Percentiles rank a stretch among this genome's conserved stretches.
Conservation (phyloP, 441 rosid species). For the Corymbia calophylla region DNA sequence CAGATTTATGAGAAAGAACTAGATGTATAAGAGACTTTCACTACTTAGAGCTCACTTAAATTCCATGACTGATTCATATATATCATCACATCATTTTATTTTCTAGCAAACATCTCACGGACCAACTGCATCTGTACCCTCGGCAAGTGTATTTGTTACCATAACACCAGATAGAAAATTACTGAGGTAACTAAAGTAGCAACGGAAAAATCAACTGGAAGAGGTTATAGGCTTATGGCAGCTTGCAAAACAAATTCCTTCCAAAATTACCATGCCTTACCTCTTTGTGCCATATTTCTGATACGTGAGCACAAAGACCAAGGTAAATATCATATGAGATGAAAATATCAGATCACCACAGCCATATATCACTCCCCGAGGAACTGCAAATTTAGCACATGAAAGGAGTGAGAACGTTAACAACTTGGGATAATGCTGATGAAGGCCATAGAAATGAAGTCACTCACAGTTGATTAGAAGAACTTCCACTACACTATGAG, state of each 20-base stretch:
- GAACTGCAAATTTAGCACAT: slow-evolving; percentile 54
- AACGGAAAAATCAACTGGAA: not conserved
- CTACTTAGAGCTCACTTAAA: not conserved
- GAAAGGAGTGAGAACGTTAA: slow-evolving; percentile 15
- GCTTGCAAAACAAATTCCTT: not conserved
- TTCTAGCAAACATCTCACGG: not conserved
- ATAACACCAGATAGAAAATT: not conserved
- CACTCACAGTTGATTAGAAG: slow-evolving; percentile 73
- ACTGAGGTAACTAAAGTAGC: not conserved
- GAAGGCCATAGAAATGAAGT: not conserved
- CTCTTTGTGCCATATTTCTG: slow-evolving; percentile 90
- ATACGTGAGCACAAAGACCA: slow-evolving; percentile 88
- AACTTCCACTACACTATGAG: slow-evolving; percentile 61
- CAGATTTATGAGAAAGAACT: not conserved
- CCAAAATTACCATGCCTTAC: slow-evolving; percentile 23
- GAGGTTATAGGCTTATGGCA: not conserved
- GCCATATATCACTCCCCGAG: slow-evolving; percentile 81
- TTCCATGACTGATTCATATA: not conserved
- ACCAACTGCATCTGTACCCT: not conserved
- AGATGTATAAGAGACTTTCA: not conserved
- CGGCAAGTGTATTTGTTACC: not conserved
- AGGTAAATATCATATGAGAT: slow-evolving; percentile 96
- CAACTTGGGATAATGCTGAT: not conserved
- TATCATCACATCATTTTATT: not conserved
- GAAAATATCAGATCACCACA: slow-evolving; percentile 99